Base-by-base conservation (phyloP, 352 stramenopile genomes). In the Globisporangium perplexum region DNA sequence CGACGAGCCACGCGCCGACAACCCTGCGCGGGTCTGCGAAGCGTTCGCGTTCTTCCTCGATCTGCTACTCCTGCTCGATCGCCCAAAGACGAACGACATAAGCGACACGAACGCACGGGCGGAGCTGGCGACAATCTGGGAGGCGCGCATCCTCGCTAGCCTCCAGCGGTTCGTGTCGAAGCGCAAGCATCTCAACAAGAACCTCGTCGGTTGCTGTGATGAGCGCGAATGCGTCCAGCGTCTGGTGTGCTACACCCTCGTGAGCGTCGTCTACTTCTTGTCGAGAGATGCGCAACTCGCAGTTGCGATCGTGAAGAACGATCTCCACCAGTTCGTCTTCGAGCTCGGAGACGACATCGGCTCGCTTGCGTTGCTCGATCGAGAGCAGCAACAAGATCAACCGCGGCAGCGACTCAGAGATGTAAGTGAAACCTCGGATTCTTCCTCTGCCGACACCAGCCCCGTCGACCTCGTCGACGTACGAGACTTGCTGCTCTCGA, bases 201-300 rank as follows among this genome's bases (percentile, higher is more conserved):
- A n/a, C 18, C 18, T 36, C 23, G 38, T 39, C 28, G 39, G 42
- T 42, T 70, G 65, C 23, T 74, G 72, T 47, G 24, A 3, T 36
- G 31, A 14, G 1, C 31, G 35, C 0, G 59, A 61, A 8, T 77
- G 72, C 48, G 53, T 77, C 24, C 49, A 59, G 11, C 46, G 48
- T 11, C 53, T 79, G 20, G 28, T 76, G 23, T 45, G 57, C 1
- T 55, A 74, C 7, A 28, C 59, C 0, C 43, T 80, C 11, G 31
- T 71, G 28, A 65, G 47, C 26, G 67, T 87, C 45, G 46, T 84
- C 7, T 83, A 78, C 52, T 55, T 58, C 15, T 49, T 86, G 43
- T 71, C 63, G 26, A 59, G 72, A 33, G 47, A 74, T 18, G 31
- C 68, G 17, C 47, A 59, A 3, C 59, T 77, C 3, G 69, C 65